Evolutionary conservation across 106 monocot genomes (phyloP).

Genomic region (Dendrobium officinale): DNA sequence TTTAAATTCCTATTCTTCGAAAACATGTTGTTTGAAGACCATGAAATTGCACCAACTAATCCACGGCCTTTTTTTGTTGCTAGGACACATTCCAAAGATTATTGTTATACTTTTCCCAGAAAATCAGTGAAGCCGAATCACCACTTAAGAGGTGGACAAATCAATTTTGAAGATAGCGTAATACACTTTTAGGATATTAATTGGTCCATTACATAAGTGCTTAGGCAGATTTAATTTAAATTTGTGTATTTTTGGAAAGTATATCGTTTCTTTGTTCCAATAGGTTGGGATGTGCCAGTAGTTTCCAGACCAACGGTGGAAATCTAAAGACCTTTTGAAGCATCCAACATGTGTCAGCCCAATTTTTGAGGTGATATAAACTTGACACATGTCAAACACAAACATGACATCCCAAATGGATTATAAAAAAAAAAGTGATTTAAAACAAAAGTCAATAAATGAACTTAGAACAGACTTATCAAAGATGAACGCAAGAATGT

Average conservation of each 20-base stretch:
- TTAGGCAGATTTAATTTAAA: neutral
- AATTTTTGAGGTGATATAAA: neutral
- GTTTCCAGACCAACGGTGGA: neutral
- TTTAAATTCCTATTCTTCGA: neutral
- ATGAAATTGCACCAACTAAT: neutral
- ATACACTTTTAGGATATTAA: neutral
- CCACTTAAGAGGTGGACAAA: neutral
- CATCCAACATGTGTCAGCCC: neutral
- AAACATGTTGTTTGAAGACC: neutral
- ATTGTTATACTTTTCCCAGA: too few species aligned
- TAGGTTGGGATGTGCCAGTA: neutral
- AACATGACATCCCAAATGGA: neutral
- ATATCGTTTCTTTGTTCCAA: neutral
- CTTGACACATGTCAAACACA: neutral
- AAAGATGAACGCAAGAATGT: neutral
- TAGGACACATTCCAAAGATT: neutral
- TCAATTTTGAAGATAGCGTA: neutral
- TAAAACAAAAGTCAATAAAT: constrained; percentile 1
- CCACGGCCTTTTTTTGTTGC: neutral
- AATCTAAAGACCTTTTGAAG: neutral
- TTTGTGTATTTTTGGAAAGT: neutral
- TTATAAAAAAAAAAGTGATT: neutral
- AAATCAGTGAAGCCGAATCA: too few species aligned
- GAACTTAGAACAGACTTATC: neutral
- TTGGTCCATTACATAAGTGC: neutral